Percentiles rank a stretch among this genome's conserved stretches.
Evolutionary conservation across 495 filamentous ascomycete genomes (phyloP).

Genomic region (Penicillium canescens): DNA sequence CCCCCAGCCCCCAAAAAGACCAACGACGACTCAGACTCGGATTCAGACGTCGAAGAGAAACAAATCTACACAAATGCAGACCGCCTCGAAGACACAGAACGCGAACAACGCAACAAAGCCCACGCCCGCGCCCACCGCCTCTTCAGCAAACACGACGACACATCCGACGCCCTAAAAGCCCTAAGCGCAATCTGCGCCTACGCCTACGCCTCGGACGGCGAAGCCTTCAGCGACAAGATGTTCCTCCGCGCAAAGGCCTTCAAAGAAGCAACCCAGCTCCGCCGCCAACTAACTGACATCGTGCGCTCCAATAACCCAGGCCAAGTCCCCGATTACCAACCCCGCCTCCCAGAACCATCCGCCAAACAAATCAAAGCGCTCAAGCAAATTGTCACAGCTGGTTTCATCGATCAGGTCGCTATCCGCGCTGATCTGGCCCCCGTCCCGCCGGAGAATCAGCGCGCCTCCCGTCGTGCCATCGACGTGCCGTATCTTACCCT

Average conservation of each 20-base stretch:
- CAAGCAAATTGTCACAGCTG: constrained; percentile 87
- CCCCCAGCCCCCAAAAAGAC: constrained; percentile 6
- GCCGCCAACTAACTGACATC: constrained; percentile 78
- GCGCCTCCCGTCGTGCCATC: constrained; percentile 76
- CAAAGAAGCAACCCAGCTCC: constrained; percentile 80
- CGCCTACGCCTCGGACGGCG: constrained; percentile 69
- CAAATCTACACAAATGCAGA: constrained; percentile 64
- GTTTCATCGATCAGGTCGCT: constrained; percentile 94
- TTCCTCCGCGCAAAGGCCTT: constrained; percentile 86
- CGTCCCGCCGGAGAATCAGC: constrained; percentile 64
- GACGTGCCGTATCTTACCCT: constrained; percentile 91
- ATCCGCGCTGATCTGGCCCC: constrained; percentile 87
- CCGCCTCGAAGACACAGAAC: constrained; percentile 65
- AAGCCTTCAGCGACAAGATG: constrained; percentile 73
- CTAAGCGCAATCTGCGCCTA: constrained; percentile 82
- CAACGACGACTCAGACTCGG: constrained; percentile 33
- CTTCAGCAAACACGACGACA: constrained; percentile 78
- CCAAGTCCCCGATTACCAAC: constrained; percentile 57
- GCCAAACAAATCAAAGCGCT: constrained; percentile 74
- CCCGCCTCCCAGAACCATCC: constrained; percentile 67
- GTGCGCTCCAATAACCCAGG: constrained; percentile 72
- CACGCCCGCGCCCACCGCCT: constrained; percentile 76
- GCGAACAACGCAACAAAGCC: constrained; percentile 62
- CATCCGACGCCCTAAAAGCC: constrained; percentile 86
- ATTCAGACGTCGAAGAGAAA: constrained; percentile 11